Evolutionary conservation across 345 rosid species (phyloP), one percentile per base, ranked within the genome.

Genomic region (Erysimum cheiranthoides): DNA sequence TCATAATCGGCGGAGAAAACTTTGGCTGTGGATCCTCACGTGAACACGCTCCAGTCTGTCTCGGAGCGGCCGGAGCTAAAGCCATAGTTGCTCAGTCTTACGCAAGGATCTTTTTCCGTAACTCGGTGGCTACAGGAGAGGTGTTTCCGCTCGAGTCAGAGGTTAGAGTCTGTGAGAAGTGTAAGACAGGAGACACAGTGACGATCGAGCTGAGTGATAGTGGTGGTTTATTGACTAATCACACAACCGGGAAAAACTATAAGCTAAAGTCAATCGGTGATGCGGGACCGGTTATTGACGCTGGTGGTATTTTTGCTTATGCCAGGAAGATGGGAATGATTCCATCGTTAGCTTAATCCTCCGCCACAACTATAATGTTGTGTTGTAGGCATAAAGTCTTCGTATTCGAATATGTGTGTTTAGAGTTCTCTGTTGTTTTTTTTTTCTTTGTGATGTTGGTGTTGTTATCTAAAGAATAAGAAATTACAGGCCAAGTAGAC

Each of bases 21-120:
- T 93, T 93, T 47, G 97, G 98, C 9, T 93, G 97, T 61, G 98
- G 97, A 0, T 93, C 98, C 1, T 93, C 97, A 10, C 85, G 98
- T 34, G 98, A 93, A 84, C 97, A 91, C 71, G 98, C 97, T n/a
- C 98, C 97, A 0, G 97, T 93, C 17, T 92, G 92, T 4, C 79
- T 91, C 0, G 96, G 97, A 0, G 98, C 96, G 4, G 92, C 98
- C 0, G 97, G 98, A 47, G 91, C 82, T 14, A 79, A 77, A 56
- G 93, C 88, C 1, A 86, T 91, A 68, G 89, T 91, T 10, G 96
- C 92, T 18, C 86, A 91, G 63, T 87, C 97, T 1, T 93, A 89
- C 74, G 98, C 97, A 4, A 81, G 98, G 73, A 93, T 93, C 57
- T 91, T 93, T 73, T 93, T 93, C 80, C 84, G 97, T 80, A 93